These are phyloP conservation scores for Diaporthe capsici DNA, from an alignment of 2,329 filamentous ascomycete genomes.

Conservation along the genomic window DNA sequence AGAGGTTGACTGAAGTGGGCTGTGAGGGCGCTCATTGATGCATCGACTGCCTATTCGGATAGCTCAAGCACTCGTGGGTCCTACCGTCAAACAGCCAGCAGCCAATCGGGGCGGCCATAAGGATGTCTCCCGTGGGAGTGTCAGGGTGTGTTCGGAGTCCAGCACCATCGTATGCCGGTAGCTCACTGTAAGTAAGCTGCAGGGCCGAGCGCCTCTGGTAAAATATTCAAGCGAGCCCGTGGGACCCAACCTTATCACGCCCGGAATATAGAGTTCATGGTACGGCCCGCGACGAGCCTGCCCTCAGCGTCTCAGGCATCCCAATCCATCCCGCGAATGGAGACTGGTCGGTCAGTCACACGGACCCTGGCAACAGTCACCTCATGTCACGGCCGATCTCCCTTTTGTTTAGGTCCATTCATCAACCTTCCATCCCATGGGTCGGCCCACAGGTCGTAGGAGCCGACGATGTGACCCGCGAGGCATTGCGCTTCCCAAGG, in stretches of 20 bases:
- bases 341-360: slow-evolving; percentile 17
- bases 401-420: neutral
- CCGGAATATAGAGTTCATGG: slow-evolving; percentile 29
- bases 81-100: neutral
- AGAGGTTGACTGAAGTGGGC: neutral
- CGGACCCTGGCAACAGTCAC: slow-evolving; percentile 12
- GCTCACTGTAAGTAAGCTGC: neutral
- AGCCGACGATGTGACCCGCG: neutral
- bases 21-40: neutral
- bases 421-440: slow-evolving; percentile 4
- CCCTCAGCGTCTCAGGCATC: slow-evolving; percentile 29
- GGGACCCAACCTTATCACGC: slow-evolving; percentile 13
- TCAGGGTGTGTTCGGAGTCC: neutral
- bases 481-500: neutral
- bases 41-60: slow-evolving; percentile 19
- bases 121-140: neutral
- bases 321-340: slow-evolving; percentile 29
- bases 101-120: slow-evolving; percentile 15
- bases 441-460: neutral
- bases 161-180: neutral
- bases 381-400: slow-evolving; percentile 13
- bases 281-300: slow-evolving; percentile 32
- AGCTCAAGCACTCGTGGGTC: neutral
- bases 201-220: slow-evolving; percentile 7
- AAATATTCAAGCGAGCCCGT: slow-evolving; percentile 25